Evolutionary conservation across 192 early-diverging fungal genomes (phyloP).

Genomic region (Entomortierella beljakovae): DNA sequence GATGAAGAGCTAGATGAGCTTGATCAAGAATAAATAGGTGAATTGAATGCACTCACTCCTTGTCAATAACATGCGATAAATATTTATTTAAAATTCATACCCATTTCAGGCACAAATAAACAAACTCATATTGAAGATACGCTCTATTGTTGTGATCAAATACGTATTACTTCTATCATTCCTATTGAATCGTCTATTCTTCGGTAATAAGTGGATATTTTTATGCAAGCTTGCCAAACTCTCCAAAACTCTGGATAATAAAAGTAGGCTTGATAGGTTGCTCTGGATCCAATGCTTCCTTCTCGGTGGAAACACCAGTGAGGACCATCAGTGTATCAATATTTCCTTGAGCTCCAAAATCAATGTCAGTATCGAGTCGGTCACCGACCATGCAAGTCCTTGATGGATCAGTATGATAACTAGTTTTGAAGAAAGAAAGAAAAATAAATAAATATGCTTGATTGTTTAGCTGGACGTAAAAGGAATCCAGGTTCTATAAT

Average conservation of each 20-base stretch:
- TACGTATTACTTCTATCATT: too few relatives aligned
- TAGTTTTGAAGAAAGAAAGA: slow-evolving; percentile 10
- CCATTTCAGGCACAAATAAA: too few relatives aligned
- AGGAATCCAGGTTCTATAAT: background rate
- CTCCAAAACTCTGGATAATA: slow-evolving; percentile 59
- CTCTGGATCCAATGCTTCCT: slow-evolving; percentile 39
- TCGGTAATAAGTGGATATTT: background rate
- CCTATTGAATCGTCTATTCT: too few relatives aligned
- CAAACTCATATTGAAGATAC: too few relatives aligned
- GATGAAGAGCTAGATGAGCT: slow-evolving; percentile 22
- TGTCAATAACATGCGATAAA: too few relatives aligned
- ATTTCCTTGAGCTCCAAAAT: slow-evolving; percentile 90
- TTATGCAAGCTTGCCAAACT: slow-evolving; percentile 46
- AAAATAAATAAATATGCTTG: background rate
- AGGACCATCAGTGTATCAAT: slow-evolving; percentile 90
- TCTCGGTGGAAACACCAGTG: slow-evolving; percentile 74
- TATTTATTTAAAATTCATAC: too few relatives aligned
- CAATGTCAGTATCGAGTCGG: slow-evolving; percentile 95
- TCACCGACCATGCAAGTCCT: slow-evolving; percentile 98
- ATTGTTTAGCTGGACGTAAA: too few relatives aligned
- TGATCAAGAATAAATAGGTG: background rate
- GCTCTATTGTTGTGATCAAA: too few relatives aligned
- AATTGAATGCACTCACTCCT: too few relatives aligned
- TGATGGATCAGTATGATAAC: slow-evolving; percentile 77
- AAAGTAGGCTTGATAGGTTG: slow-evolving; percentile 60